Conservation (phyloP, 2,329 filamentous ascomycete species). For the Anisogramma anomala region DNA sequence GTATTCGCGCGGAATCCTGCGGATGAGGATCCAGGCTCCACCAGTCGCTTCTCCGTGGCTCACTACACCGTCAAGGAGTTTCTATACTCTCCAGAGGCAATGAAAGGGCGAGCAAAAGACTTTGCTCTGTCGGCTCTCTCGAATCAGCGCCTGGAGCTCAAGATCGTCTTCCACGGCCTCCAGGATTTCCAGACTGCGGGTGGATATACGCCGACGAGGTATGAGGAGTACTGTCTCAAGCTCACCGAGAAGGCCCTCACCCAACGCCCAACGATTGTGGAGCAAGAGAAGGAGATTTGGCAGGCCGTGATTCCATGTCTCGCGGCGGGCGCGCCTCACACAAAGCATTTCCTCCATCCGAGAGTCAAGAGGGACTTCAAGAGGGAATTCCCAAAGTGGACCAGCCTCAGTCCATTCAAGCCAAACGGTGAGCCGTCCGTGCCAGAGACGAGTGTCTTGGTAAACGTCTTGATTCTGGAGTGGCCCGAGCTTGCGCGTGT, state of each 20-base stretch:
- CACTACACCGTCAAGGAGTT: slow-evolving; percentile 11
- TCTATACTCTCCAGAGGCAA: not conserved
- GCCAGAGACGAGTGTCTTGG: not conserved
- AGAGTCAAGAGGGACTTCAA: not conserved
- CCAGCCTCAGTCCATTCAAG: not conserved
- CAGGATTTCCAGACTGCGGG: not conserved
- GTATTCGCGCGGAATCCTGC: not conserved
- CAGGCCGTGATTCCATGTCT: not conserved
- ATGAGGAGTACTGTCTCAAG: slow-evolving; percentile 4
- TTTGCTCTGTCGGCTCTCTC: not conserved
- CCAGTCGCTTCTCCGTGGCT: not conserved
- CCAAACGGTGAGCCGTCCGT: not conserved
- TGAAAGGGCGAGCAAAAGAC: not conserved
- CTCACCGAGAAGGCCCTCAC: slow-evolving; percentile 3
- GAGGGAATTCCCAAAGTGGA: not conserved
- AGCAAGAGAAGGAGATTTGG: not conserved
- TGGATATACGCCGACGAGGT: not conserved
- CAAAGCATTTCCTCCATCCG: not conserved
- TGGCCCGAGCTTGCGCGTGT: not conserved
- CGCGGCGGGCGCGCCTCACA: not conserved
- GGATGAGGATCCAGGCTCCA: not conserved
- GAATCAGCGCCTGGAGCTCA: not conserved
- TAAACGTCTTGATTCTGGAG: slow-evolving; percentile 1
- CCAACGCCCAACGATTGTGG: not conserved
- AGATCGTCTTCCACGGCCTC: slow-evolving; percentile 3